Conservation (phyloP, 768 basidiomycete species). For the Lactarius sp. region DNA sequence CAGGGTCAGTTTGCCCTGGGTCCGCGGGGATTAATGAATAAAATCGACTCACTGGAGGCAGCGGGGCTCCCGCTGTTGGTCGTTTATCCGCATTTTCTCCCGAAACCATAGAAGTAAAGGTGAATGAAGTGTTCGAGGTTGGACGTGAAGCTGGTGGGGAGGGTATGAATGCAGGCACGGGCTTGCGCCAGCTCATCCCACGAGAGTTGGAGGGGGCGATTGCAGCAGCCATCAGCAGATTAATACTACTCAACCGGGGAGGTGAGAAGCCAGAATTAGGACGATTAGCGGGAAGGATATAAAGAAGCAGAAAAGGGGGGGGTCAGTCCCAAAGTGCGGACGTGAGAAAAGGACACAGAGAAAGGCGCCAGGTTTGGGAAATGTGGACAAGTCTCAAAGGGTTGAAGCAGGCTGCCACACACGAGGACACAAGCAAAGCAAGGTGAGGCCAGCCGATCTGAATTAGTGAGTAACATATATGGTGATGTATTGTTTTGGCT, state of each 20-base stretch:
- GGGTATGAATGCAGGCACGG: conserved; percentile 23
- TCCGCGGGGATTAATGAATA: neutral
- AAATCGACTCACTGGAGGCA: conserved; percentile 14
- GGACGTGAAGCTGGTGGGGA: conserved; percentile 22
- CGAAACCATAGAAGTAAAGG: neutral
- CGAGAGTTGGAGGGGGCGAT: conserved; percentile 19
- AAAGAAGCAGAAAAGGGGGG: conserved; percentile 11
- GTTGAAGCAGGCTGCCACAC: conserved; percentile 7
- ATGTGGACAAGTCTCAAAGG: conserved; percentile 13
- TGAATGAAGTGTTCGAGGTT: conserved; percentile 20
- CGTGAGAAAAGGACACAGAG: conserved; percentile 17
- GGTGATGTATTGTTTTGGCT: neutral
- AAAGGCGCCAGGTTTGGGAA: conserved; percentile 4
- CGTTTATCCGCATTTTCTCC: neutral
- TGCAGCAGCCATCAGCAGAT: conserved; percentile 13
- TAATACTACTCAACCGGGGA: conserved; percentile 17
- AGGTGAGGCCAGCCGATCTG: conserved; percentile 13
- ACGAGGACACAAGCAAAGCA: conserved; percentile 16
- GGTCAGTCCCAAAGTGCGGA: conserved; percentile 10
- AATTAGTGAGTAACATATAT: neutral
- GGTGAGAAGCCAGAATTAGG: conserved; percentile 5
- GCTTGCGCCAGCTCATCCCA: conserved; percentile 25
- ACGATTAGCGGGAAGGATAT: conserved; percentile 17
- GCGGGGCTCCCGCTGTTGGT: neutral
- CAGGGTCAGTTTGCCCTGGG: neutral